Base-by-base conservation (phyloP, 2,329 filamentous ascomycete genomes). In the Daldinia sp. region DNA sequence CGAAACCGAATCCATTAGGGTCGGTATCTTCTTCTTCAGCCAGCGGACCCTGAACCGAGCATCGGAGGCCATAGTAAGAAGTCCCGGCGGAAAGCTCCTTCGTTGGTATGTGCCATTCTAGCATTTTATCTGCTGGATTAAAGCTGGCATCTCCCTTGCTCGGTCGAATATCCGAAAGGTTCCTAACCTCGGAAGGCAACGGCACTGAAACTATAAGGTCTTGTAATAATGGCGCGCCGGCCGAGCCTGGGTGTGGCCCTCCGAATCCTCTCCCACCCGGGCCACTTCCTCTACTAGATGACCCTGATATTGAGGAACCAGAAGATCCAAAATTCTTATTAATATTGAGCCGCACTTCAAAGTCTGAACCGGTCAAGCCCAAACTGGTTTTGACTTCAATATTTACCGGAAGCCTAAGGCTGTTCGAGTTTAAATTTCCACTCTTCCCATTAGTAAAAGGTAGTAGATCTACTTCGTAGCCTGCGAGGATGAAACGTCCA, bases 391-490 rank as follows among this genome's bases (percentile, higher is more conserved):
- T 92, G 54, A 98, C 88, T 75, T 97, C 93, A 57, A 97, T 85
- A 55, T 86, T 89, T 2, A 96, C 91, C 0, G 96, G 96, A 4
- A 98, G 82, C 76, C 94, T 93, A 13, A 98, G 83, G 72, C 88
- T 90, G 66, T 88, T 88, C 60, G 84, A 83, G 60, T 81, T 86
- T 1, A 88, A 80, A 60, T 81, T 86, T 18, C 86, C 84, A 59
- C 84, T 84, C 73, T 87, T 86, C 20, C 86, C 84, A 72, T 84
- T 85, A 15, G 89, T 87, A 56, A 91, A 88, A 0, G 94, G 94
- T 12, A 98, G 84, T 23, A 99, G 82, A 79, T 99, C 93, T 20
- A 97, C 93, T 79, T 98, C 95, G 77, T 99, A 99, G 23, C 94
- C 94, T 35, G 94, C 94, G 18, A 99, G 85, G 44, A 97, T 92